Conservation (phyloP, 2,329 filamentous ascomycete species). For the Sporothrix mexicana region DNA sequence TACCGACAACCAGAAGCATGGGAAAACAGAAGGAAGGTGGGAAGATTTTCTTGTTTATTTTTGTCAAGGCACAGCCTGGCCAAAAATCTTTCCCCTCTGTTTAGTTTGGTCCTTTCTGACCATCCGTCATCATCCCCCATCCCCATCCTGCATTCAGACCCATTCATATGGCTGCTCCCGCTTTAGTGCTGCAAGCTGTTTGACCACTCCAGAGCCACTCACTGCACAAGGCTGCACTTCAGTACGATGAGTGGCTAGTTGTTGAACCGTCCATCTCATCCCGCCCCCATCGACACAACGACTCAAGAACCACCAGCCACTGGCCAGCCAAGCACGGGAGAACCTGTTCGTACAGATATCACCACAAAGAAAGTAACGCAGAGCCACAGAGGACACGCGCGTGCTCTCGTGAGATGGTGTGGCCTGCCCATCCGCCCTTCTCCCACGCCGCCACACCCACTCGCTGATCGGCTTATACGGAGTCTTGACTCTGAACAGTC, state of each 20-base stretch:
- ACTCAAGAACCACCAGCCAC: slow-evolving; percentile 41
- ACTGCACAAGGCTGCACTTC: slow-evolving; percentile 45
- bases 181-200: slow-evolving; percentile 45
- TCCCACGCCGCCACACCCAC: slow-evolving; percentile 13
- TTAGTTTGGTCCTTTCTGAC: not conserved
- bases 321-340: slow-evolving; percentile 38
- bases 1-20: slow-evolving; percentile 22
- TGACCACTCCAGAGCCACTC: slow-evolving; percentile 45
- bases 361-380: slow-evolving; percentile 16
- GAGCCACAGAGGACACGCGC: not conserved
- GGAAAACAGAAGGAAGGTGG: slow-evolving; percentile 9
- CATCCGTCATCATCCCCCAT: slow-evolving; percentile 5
- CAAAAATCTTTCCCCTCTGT: not conserved
- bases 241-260: slow-evolving; percentile 50
- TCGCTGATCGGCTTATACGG: slow-evolving; percentile 26
- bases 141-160: not conserved
- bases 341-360: slow-evolving; percentile 1
- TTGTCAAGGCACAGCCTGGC: not conserved
- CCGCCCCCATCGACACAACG: slow-evolving; percentile 43
- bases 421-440: slow-evolving; percentile 8
- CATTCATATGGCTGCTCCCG: slow-evolving; percentile 28
- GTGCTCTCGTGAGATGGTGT: slow-evolving; percentile 23
- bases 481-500: not conserved
- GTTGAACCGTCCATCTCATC: slow-evolving; percentile 33
- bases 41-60: not conserved